These are phyloP conservation scores for Penicillium pulvis DNA, from an alignment of 495 filamentous ascomycete genomes.

Conservation along the genomic window DNA sequence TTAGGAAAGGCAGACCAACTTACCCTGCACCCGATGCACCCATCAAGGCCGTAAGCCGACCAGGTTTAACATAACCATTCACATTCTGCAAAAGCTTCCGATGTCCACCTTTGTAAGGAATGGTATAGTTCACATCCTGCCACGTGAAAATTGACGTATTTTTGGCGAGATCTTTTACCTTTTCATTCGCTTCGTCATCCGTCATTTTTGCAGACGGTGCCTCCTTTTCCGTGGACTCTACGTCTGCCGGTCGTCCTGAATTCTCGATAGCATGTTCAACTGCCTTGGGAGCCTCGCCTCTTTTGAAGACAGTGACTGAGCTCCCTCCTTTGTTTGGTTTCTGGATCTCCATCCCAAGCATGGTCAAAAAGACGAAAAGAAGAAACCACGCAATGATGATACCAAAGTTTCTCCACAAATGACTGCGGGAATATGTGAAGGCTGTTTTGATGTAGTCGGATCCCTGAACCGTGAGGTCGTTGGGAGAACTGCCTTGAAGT, in stretches of 20 bases:
- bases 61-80: conserved; percentile 70
- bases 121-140: conserved; percentile 75
- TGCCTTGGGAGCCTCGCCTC: conserved; percentile 58
- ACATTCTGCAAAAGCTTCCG: conserved; percentile 62
- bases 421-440: conserved; percentile 56
- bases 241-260: conserved; percentile 42
- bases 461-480: conserved; percentile 54
- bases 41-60: conserved; percentile 71
- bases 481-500: conserved; percentile 54
- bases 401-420: conserved; percentile 66
- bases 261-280: conserved; percentile 47
- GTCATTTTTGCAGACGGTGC: conserved; percentile 21
- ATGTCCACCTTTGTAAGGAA: conserved; percentile 62
- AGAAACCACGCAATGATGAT: conserved; percentile 60
- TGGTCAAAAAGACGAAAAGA: conserved; percentile 55
- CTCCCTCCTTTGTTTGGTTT: conserved; percentile 73
- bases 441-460: conserved; percentile 53
- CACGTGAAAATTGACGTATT: conserved; percentile 74
- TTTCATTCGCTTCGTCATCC: conserved; percentile 27
- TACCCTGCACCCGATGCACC: conserved; percentile 65
- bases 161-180: conserved; percentile 50
- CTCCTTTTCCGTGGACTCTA: conserved; percentile 46
- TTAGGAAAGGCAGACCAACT: conserved; percentile 5
- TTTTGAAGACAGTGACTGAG: conserved; percentile 67
- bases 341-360: conserved; percentile 68